A percentile compares a stretch with the other conserved stretches of the same genome.
Evolutionary conservation across 2,329 filamentous ascomycete genomes (phyloP).

Genomic region (Cercospora canescens): DNA sequence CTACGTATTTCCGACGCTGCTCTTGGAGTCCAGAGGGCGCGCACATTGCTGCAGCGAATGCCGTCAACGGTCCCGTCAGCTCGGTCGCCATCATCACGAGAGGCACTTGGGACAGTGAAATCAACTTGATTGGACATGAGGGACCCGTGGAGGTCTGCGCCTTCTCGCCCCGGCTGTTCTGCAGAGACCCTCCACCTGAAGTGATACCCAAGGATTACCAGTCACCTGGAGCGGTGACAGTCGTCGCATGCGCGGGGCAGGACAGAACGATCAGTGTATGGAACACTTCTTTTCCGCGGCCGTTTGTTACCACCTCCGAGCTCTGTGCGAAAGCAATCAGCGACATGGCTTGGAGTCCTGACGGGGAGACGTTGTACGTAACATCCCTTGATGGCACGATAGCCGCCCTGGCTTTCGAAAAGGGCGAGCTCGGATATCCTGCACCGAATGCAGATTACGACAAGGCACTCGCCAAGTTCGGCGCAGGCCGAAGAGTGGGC

Average conservation of each 20-base stretch:
- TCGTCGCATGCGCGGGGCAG: slow-evolving; percentile 94
- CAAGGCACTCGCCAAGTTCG: slow-evolving; percentile 89
- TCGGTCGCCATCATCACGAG: slow-evolving; percentile 95
- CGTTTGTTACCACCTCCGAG: slow-evolving; percentile 87
- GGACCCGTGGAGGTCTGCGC: slow-evolving; percentile 96
- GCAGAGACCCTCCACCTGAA: slow-evolving; percentile 62
- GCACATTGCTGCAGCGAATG: slow-evolving; percentile 95
- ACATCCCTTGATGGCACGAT: slow-evolving; percentile 90
- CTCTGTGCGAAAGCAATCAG: slow-evolving; percentile 88
- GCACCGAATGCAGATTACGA: slow-evolving; percentile 86
- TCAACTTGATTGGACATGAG: slow-evolving; percentile 96
- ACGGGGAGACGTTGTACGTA: slow-evolving; percentile 82
- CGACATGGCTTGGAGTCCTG: slow-evolving; percentile 90
- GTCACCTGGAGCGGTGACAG: slow-evolving; percentile 68
- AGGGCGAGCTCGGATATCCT: slow-evolving; percentile 86
- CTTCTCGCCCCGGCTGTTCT: slow-evolving; percentile 90
- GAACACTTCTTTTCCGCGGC: slow-evolving; percentile 94
- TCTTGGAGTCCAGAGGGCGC: slow-evolving; percentile 98
- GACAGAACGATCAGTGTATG: slow-evolving; percentile 96
- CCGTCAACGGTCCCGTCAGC: slow-evolving; percentile 94
- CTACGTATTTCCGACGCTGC: slow-evolving; percentile 93
- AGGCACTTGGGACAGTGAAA: slow-evolving; percentile 90
- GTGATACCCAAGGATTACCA: slow-evolving; percentile 46
- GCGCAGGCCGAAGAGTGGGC: slow-evolving; percentile 82
- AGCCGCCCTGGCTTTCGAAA: slow-evolving; percentile 76